Conservation (phyloP, 768 basidiomycete species). For the Termitomyces sp. region DNA sequence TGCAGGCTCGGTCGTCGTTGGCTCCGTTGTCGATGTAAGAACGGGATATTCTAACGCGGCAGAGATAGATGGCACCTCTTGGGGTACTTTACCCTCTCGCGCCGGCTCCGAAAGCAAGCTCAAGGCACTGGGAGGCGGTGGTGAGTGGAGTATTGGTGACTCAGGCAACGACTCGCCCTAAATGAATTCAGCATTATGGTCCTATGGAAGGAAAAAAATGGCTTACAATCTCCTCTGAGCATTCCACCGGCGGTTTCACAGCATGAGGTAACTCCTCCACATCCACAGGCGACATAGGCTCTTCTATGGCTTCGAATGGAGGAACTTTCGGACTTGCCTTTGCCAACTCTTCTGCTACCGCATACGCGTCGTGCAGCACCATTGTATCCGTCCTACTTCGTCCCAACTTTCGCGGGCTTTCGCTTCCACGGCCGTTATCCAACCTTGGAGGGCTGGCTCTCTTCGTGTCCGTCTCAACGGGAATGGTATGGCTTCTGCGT, state of each 20-base stretch:
- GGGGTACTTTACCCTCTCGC: not conserved
- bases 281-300: conserved; percentile 9
- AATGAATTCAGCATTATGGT: too few relatives aligned
- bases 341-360: conserved; percentile 27
- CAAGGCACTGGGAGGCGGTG: not conserved
- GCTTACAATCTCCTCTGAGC: conserved; percentile 3
- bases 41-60: not conserved
- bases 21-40: not conserved
- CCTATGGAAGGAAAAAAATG: not conserved
- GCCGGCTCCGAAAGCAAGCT: not conserved
- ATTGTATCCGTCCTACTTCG: conserved; percentile 69
- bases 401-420: conserved; percentile 42
- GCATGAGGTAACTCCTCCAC: conserved; percentile 7
- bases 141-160: conserved; percentile 11
- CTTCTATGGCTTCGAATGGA: not conserved
- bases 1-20: not conserved
- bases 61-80: not conserved
- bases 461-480: conserved; percentile 9
- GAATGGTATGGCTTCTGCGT: not conserved
- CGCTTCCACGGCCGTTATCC: conserved; percentile 15
- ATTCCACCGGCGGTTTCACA: not conserved
- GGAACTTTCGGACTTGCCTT: conserved; percentile 7
- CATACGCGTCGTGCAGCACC: conserved; percentile 48
- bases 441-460: conserved; percentile 19
- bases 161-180: conserved; percentile 11